phyloP scores from a whole-genome alignment of 169 alveolate species.

The Plasmodium adleri region DNA sequence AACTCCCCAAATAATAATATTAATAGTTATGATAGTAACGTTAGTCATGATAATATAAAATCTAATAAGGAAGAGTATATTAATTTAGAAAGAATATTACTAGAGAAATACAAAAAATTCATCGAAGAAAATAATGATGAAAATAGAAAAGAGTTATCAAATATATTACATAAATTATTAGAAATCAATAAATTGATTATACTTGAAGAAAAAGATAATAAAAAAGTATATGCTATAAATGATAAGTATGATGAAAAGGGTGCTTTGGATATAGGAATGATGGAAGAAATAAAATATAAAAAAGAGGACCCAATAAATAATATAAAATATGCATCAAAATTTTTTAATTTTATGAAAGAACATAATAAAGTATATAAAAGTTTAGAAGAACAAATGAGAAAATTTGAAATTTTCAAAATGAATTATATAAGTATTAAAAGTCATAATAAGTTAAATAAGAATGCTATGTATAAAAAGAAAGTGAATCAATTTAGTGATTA shows the following conservation, averaged over 20 bases:
- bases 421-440: slow-evolving; percentile 19
- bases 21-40: too few relatives aligned
- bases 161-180: slow-evolving; percentile 26
- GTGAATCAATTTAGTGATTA: slow-evolving; percentile 59
- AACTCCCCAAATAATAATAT: too few relatives aligned
- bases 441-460: slow-evolving; percentile 23
- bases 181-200: not conserved
- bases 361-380: slow-evolving; percentile 43
- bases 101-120: not conserved
- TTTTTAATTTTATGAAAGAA: slow-evolving; percentile 44
- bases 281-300: not conserved
- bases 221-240: not conserved
- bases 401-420: slow-evolving; percentile 39
- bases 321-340: slow-evolving; percentile 51
- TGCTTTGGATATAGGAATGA: not conserved
- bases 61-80: slow-evolving; percentile 2
- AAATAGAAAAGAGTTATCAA: slow-evolving; percentile 7
- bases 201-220: not conserved
- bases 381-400: slow-evolving; percentile 43
- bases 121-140: not conserved
- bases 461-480: slow-evolving; percentile 21
- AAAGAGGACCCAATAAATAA: slow-evolving; percentile 7
- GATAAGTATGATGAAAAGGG: not conserved
- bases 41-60: not conserved
- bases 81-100: slow-evolving; percentile 20